phyloP scores from a whole-genome alignment of 2,329 filamentous ascomycete genomes.

The Aureobasidium namibiae region DNA sequence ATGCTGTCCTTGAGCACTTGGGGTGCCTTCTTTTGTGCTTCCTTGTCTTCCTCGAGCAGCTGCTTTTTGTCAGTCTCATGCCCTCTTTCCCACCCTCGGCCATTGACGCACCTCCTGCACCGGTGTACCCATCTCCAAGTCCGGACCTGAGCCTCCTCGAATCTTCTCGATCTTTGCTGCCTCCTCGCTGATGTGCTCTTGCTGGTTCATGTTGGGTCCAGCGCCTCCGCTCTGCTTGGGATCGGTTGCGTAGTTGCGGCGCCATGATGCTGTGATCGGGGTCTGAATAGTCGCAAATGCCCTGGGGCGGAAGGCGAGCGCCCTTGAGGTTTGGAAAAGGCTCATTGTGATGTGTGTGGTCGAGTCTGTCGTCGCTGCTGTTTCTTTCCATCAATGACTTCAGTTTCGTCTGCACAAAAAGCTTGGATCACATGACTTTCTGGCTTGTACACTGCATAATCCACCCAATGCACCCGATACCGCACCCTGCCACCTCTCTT shows the following conservation, averaged over 20 bases:
- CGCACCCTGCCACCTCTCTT: background rate
- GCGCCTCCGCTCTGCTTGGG: conserved; percentile 16
- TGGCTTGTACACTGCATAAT: background rate
- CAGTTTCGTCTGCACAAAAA: background rate
- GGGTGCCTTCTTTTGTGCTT: conserved; percentile 54
- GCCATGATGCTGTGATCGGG: conserved; percentile 10
- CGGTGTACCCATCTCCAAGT: conserved; percentile 57
- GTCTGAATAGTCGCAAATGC: background rate
- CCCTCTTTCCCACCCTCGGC: background rate
- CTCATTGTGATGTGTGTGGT: conserved; percentile 7
- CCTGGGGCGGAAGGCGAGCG: conserved; percentile 11
- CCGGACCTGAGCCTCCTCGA: conserved; percentile 50
- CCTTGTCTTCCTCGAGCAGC: conserved; percentile 56
- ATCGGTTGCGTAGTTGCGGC: conserved; percentile 6
- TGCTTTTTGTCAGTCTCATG: conserved; percentile 24
- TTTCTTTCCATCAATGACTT: conserved; percentile 7
- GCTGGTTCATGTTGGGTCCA: conserved; percentile 44
- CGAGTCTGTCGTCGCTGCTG: background rate
- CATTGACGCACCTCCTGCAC: conserved; percentile 51
- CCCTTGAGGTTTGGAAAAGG: conserved; percentile 9
- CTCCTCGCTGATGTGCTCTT: conserved; percentile 58
- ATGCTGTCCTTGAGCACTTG: conserved; percentile 58
- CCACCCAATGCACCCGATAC: background rate
- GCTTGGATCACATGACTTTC: background rate
- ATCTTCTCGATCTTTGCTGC: conserved; percentile 52